These are phyloP conservation scores for Coniferiporia weirii DNA, from an alignment of 1,284 basidiomycete species.

Conservation along the genomic window DNA sequence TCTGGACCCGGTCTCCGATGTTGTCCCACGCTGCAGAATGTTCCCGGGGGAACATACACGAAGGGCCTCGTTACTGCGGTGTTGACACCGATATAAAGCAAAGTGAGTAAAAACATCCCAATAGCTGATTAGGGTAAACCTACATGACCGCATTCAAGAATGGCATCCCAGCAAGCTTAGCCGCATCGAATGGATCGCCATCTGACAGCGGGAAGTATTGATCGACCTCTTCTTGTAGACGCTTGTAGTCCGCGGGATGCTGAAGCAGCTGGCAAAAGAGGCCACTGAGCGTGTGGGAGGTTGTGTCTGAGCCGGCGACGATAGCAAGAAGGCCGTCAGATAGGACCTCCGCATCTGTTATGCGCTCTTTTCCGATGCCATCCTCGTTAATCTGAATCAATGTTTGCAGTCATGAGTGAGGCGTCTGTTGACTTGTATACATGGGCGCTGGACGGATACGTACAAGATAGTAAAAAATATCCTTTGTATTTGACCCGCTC, in stretches of 20 bases:
- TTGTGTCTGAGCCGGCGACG: conserved; percentile 34
- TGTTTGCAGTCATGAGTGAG: neutral
- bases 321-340: conserved; percentile 33
- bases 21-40: too few relatives aligned
- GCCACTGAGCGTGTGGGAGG: conserved; percentile 28
- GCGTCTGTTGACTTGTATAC: too few relatives aligned
- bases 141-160: conserved; percentile 23
- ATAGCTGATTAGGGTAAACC: too few relatives aligned
- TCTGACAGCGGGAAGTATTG: conserved; percentile 20
- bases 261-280: conserved; percentile 29
- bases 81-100: too few relatives aligned
- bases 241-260: conserved; percentile 25
- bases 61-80: too few relatives aligned
- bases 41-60: too few relatives aligned
- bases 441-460: neutral
- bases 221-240: conserved; percentile 29
- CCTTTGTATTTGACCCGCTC: too few relatives aligned
- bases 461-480: neutral
- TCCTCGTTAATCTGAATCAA: conserved; percentile 27
- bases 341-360: conserved; percentile 23
- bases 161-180: conserved; percentile 25
- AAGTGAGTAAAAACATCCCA: too few relatives aligned
- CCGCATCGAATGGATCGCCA: conserved; percentile 17
- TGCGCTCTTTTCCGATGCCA: conserved; percentile 21
- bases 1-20: too few relatives aligned